Evolutionary conservation across 208 protist genomes (phyloP).

Genomic region (Leishmania martiniquensis): DNA sequence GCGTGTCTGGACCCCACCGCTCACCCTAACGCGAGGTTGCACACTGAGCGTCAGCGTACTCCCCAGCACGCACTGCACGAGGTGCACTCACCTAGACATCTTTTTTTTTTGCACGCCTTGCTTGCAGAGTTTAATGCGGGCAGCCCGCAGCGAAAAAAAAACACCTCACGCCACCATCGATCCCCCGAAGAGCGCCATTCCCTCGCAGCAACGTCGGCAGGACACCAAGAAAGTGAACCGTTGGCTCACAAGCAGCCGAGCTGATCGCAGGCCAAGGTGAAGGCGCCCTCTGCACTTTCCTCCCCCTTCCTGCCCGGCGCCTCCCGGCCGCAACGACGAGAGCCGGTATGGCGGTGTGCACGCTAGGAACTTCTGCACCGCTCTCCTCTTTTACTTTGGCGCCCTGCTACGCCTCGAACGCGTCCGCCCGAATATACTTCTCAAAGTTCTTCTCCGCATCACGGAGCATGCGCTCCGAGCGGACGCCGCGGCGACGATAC

Average conservation of each 20-base stretch:
- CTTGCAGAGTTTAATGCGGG: too few species aligned
- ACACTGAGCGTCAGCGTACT: too few species aligned
- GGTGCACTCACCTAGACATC: too few species aligned
- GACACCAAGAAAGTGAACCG: background rate
- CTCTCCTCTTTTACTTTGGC: background rate
- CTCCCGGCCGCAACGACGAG: background rate
- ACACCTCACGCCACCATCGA: background rate
- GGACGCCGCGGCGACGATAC: conserved; percentile 57
- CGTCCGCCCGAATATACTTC: conserved; percentile 63
- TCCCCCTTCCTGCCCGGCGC: background rate
- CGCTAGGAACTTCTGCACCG: background rate
- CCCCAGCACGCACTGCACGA: background rate
- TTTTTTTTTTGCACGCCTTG: too few species aligned
- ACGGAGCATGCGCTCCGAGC: conserved; percentile 63
- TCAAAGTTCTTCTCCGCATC: conserved; percentile 86
- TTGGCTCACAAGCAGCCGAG: background rate
- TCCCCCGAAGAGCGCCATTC: background rate
- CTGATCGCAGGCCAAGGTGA: background rate
- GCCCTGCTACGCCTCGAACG: conserved; percentile 53
- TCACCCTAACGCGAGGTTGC: background rate
- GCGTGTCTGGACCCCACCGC: background rate
- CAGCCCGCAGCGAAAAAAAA: background rate
- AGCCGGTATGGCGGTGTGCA: too few species aligned
- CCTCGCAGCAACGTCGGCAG: background rate
- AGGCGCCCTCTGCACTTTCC: background rate